Base-by-base conservation (phyloP, 176 grass and related monocot species). In the Carex scoparia region DNA sequence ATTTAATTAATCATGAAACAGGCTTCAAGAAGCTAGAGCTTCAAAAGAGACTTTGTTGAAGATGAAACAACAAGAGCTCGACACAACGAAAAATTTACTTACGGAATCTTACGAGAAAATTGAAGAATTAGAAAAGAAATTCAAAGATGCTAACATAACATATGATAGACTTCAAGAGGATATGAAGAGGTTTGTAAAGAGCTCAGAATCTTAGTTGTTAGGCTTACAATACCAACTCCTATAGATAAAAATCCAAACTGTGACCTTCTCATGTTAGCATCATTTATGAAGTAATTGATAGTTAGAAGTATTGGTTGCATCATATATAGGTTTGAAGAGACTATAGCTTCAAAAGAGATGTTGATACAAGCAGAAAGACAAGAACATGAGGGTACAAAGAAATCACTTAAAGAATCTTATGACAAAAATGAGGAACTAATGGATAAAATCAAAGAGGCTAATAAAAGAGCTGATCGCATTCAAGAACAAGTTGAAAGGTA, bases 121-220 rank as follows among this genome's bases (percentile, higher is more conserved):
- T 54, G 88, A 61, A 78, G 88, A 88, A 65, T 65, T 94, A 58
- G 79, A 89, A 86, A 86, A 81, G 84, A 89, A 90, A 86, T 73
- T 94, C 80, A 88, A 92, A 82, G 90, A 89, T 70, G 86, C 85
- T 89, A 82, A 84, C 69, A 69, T 53, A 55, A 88, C 70, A 90
- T 87, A 86, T 69, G 64, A 57, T 66, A 81, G 89, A 75, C 88
- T 91, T 90, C 90, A 90, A 86, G 92, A 92, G 69, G 89, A 87
- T 84, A 59, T 92, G 79, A 71, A 90, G 86, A 94, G 92, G 92
- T 94, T 86, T 48, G 16, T 83, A 46, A 72, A 65, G 14, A 82
- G 60, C 6, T 58, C 5, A 58, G 4, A 30, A 5, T 59, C 11
- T 59, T 16, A 40, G 18, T 19, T 81, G 56, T 64, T 13, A 65